These are phyloP conservation scores for Fusarium solani-melongenae DNA, from an alignment of 2,329 filamentous ascomycete genomes.

Conservation along the genomic window DNA sequence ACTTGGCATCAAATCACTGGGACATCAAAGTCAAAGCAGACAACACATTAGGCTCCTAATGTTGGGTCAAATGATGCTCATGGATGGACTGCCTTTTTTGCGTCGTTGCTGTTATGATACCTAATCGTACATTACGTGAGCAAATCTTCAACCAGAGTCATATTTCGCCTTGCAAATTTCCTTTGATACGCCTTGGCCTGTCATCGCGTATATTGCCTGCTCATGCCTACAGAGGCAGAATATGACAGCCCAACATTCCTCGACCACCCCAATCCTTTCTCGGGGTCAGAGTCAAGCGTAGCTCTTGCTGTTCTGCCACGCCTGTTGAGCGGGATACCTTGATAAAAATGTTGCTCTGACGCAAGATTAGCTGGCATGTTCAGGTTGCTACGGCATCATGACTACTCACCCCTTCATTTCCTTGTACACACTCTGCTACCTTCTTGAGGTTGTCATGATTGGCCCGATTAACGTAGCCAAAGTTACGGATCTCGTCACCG, in stretches of 20 bases:
- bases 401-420: slow-evolving; percentile 84
- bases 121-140: background rate
- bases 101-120: background rate
- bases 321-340: slow-evolving; percentile 66
- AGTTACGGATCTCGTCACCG: slow-evolving; percentile 85
- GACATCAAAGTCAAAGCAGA: background rate
- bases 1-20: slow-evolving; percentile 12
- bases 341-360: slow-evolving; percentile 76
- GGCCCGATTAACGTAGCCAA: slow-evolving; percentile 83
- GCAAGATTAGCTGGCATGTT: slow-evolving; percentile 37
- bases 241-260: slow-evolving; percentile 90
- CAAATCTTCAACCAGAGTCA: background rate
- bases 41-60: background rate
- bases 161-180: background rate
- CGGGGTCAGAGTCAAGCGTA: slow-evolving; percentile 80
- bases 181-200: background rate
- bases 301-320: slow-evolving; percentile 60
- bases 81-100: background rate
- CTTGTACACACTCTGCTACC: slow-evolving; percentile 89
- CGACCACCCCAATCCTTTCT: slow-evolving; percentile 88
- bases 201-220: background rate
- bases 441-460: slow-evolving; percentile 90
- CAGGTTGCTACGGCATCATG: background rate
- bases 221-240: slow-evolving; percentile 74
- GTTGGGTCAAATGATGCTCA: background rate